A percentile compares a stretch with the other conserved stretches of the same genome.
Evolutionary conservation across 495 filamentous ascomycete species (phyloP).

Genomic region (Talaromyces adpressus): DNA sequence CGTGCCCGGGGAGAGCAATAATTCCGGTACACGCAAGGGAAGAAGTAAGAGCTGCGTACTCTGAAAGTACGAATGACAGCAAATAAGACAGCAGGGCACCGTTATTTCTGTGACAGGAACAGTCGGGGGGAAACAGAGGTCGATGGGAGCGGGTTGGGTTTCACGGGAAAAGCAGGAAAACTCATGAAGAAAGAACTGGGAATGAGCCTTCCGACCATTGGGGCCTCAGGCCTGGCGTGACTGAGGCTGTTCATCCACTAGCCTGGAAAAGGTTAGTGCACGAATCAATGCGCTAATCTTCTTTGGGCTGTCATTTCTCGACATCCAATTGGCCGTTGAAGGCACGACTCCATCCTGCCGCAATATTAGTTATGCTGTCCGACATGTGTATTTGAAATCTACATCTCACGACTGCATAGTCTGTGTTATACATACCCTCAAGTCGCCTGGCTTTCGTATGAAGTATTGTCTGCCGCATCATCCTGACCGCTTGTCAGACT

Average conservation of each 20-base stretch:
- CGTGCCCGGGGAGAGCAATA: not conserved
- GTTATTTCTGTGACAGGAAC: not conserved
- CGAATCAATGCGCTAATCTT: not conserved
- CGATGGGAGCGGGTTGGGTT: not conserved
- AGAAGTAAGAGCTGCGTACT: not conserved
- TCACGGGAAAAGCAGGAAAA: constrained; percentile 3
- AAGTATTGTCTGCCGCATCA: not conserved
- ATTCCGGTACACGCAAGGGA: not conserved
- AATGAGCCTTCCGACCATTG: not conserved
- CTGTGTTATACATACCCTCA: not conserved
- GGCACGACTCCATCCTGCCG: not conserved
- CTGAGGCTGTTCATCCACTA: not conserved
- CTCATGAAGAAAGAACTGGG: not conserved
- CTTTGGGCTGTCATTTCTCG: not conserved
- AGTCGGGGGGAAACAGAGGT: not conserved
- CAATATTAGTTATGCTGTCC: not conserved
- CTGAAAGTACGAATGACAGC: not conserved
- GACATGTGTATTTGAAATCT: not conserved
- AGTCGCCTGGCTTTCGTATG: not conserved
- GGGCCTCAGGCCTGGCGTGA: not conserved
- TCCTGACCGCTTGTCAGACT: not conserved
- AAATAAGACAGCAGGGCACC: not conserved
- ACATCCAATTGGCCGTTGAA: not conserved
- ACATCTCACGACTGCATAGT: not conserved
- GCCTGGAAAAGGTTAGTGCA: not conserved